Evolutionary conservation across 148 eudicot genomes (phyloP).

Genomic region (Silene uniflora): DNA sequence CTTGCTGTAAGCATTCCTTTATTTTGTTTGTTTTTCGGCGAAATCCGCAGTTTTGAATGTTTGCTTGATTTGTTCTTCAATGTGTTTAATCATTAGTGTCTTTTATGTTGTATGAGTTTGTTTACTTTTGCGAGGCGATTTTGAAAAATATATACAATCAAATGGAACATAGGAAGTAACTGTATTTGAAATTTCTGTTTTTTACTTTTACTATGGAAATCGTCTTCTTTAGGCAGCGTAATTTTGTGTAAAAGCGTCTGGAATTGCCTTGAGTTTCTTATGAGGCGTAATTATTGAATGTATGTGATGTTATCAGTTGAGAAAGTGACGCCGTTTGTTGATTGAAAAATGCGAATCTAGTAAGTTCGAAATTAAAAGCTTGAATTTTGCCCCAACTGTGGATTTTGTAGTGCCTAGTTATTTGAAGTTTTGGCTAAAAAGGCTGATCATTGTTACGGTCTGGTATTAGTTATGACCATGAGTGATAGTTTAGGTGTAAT

Average conservation of each 20-base stretch:
- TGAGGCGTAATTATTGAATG: background rate
- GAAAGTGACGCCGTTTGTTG: background rate
- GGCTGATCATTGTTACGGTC: too few species aligned
- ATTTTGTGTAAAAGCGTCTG: background rate
- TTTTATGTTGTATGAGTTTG: background rate
- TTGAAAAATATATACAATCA: too few species aligned
- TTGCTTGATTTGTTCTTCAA: background rate
- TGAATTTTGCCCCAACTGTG: background rate
- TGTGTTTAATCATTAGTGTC: too few species aligned
- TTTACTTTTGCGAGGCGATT: too few species aligned
- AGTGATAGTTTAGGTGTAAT: background rate
- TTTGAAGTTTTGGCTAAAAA: too few species aligned
- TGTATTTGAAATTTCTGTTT: too few species aligned
- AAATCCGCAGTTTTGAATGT: background rate
- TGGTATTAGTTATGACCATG: too few species aligned
- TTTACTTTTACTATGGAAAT: too few species aligned
- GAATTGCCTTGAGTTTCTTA: background rate
- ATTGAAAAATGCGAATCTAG: background rate
- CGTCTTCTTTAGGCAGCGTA: too few species aligned
- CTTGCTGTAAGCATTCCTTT: slow-evolving; percentile 54
- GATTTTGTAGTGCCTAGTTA: background rate
- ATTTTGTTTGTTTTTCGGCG: background rate
- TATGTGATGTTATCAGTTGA: background rate
- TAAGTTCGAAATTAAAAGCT: background rate
- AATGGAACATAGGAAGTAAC: too few species aligned